phyloP scores from a whole-genome alignment of 441 rosid species.

The Isatis lusitanica region DNA sequence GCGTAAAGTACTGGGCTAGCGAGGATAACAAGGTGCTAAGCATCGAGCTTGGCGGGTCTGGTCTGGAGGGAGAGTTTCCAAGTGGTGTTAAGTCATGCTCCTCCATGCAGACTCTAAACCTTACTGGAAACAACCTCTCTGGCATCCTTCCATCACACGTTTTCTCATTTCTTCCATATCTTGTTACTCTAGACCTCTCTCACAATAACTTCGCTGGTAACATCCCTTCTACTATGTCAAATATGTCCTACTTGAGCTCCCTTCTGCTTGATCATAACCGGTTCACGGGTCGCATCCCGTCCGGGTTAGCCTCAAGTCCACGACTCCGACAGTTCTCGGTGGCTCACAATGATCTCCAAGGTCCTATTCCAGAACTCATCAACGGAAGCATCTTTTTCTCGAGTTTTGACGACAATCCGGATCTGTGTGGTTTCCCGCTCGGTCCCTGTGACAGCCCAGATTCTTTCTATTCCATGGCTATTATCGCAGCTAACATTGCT shows the following conservation, averaged over 20 bases:
- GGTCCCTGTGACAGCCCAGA: conserved; percentile 24
- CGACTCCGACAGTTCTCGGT: conserved; percentile 40
- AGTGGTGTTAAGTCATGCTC: conserved; percentile 34
- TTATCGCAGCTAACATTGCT: background rate
- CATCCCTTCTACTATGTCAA: conserved; percentile 29
- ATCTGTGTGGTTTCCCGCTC: conserved; percentile 36
- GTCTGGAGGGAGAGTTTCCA: conserved; percentile 49
- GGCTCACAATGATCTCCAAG: conserved; percentile 40
- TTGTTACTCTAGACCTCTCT: conserved; percentile 37
- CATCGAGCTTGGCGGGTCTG: conserved; percentile 32
- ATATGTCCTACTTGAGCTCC: conserved; percentile 17
- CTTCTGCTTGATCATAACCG: conserved; percentile 42
- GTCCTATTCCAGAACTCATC: conserved; percentile 36
- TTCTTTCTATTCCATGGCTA: background rate
- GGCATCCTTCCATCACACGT: conserved; percentile 42
- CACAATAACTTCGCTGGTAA: conserved; percentile 38
- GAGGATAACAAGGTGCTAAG: conserved; percentile 24
- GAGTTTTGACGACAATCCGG: conserved; percentile 21
- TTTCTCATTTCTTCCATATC: background rate
- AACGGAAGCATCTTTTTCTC: background rate
- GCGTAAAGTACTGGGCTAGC: background rate
- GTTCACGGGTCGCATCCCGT: conserved; percentile 41
- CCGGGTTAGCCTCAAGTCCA: background rate
- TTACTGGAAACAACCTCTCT: conserved; percentile 37
- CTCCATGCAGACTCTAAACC: conserved; percentile 27